Evolutionary conservation across 768 basidiomycete genomes (phyloP).

Genomic region (Calocera viscosa): DNA sequence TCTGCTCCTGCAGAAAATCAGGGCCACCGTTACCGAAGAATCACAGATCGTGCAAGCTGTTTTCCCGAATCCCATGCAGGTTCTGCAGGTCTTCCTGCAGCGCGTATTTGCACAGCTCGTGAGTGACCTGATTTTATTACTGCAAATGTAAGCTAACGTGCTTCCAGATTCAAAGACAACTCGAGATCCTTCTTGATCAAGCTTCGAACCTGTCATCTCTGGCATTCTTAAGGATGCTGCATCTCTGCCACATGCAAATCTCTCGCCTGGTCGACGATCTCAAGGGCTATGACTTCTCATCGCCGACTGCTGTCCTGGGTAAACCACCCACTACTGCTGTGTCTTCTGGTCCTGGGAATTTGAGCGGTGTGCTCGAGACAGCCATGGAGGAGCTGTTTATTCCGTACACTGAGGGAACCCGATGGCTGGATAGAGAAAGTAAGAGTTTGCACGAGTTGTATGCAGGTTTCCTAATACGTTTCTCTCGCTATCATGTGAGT

Average conservation of each 20-base stretch:
- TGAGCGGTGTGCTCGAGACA: slow-evolving; percentile 79
- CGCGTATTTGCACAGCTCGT: slow-evolving; percentile 96
- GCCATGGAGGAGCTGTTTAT: slow-evolving; percentile 95
- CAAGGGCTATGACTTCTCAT: slow-evolving; percentile 75
- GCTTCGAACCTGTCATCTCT: slow-evolving; percentile 70
- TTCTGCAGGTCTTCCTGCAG: slow-evolving; percentile 97
- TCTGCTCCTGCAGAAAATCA: slow-evolving; percentile 75
- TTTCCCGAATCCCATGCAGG: slow-evolving; percentile 88
- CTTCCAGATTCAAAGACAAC: slow-evolving; percentile 86
- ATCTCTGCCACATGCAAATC: slow-evolving; percentile 71
- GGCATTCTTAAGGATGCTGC: slow-evolving; percentile 79
- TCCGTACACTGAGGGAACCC: slow-evolving; percentile 79
- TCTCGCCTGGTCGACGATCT: slow-evolving; percentile 77
- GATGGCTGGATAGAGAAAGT: slow-evolving; percentile 86
- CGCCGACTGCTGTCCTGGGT: slow-evolving; percentile 21
- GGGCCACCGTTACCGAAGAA: slow-evolving; percentile 84
- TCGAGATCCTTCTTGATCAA: slow-evolving; percentile 75
- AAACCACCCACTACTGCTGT: not conserved
- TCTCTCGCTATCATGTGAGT: slow-evolving; percentile 82
- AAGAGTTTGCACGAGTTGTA: slow-evolving; percentile 73
- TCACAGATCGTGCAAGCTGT: slow-evolving; percentile 97
- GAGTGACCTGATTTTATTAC: slow-evolving; percentile 24
- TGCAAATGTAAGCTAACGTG: not conserved
- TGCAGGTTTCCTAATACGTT: slow-evolving; percentile 51
- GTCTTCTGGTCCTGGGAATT: slow-evolving; percentile 40